These are phyloP conservation scores for Penicillium olsonii DNA, from an alignment of 2,329 filamentous ascomycete genomes.

Conservation along the genomic window DNA sequence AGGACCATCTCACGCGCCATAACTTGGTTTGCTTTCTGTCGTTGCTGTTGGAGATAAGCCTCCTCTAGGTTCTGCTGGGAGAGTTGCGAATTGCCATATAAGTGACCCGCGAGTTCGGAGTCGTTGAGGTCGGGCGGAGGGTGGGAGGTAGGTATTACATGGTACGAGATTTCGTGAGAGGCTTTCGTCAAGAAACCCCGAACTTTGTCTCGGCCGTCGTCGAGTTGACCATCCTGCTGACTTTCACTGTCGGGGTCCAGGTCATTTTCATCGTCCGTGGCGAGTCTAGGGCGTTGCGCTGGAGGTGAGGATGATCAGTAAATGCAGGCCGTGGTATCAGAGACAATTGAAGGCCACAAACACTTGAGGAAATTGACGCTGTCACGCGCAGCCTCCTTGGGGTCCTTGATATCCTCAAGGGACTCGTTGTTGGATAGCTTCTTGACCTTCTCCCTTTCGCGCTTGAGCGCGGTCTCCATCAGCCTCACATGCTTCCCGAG, in stretches of 20 bases:
- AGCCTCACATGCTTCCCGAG: slow-evolving; percentile 88
- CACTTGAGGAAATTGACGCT: slow-evolving; percentile 44
- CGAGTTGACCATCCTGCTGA: slow-evolving; percentile 55
- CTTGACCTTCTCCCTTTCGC: slow-evolving; percentile 72
- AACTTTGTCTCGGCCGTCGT: slow-evolving; percentile 63
- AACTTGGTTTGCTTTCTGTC: slow-evolving; percentile 48
- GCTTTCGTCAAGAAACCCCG: slow-evolving; percentile 65
- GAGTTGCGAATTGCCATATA: slow-evolving; percentile 53
- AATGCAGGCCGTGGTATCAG: not conserved
- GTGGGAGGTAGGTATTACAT: slow-evolving; percentile 65
- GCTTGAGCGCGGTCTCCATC: slow-evolving; percentile 83
- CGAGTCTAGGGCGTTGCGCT: slow-evolving; percentile 49
- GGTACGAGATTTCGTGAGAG: slow-evolving; percentile 68
- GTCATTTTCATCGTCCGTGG: slow-evolving; percentile 55
- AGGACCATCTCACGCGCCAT: slow-evolving; percentile 56
- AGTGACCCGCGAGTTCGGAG: slow-evolving; percentile 44
- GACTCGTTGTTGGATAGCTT: slow-evolving; percentile 53
- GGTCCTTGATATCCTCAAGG: slow-evolving; percentile 49
- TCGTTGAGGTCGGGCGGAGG: slow-evolving; percentile 56
- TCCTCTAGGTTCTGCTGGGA: slow-evolving; percentile 61
- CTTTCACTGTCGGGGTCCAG: slow-evolving; percentile 43
- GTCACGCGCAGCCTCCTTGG: slow-evolving; percentile 49
- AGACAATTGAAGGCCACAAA: slow-evolving; percentile 20
- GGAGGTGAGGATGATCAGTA: slow-evolving; percentile 8
- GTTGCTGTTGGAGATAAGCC: slow-evolving; percentile 59